phyloP scores from a whole-genome alignment of 129 eudicot species.

The Smallanthus sonchifolius region DNA sequence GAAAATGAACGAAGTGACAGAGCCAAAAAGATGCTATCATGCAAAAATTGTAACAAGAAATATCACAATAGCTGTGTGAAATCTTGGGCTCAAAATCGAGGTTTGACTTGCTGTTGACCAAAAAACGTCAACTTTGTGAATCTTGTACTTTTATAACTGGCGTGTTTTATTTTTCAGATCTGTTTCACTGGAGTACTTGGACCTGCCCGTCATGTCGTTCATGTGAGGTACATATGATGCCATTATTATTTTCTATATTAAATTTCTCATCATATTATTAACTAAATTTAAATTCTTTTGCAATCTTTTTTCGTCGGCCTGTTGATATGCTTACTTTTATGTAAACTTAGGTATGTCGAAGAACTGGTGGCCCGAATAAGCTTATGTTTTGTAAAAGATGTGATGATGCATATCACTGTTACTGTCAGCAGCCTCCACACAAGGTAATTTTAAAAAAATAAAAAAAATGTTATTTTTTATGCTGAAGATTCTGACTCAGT shows the following conservation, averaged over 20 bases:
- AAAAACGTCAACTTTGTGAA: not conserved
- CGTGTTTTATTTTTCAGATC: conserved; percentile 46
- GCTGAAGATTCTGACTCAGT: not conserved
- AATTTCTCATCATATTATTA: not conserved
- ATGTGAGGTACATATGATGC: conserved; percentile 54
- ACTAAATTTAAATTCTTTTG: not conserved
- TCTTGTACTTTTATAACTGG: conserved; percentile 9
- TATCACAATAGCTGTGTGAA: conserved; percentile 77
- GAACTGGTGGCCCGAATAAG: conserved; percentile 71
- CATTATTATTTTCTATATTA: not conserved
- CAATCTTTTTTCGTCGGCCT: not conserved
- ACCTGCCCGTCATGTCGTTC: conserved; percentile 79
- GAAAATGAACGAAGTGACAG: conserved; percentile 78
- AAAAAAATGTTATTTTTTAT: not conserved
- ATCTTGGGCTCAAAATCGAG: conserved; percentile 83
- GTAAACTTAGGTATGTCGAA: conserved; percentile 58
- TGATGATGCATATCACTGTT: conserved; percentile 87
- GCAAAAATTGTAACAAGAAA: conserved; percentile 77
- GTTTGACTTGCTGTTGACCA: conserved; percentile 25
- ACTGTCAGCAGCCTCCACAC: conserved; percentile 94
- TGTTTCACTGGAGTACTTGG: conserved; percentile 94
- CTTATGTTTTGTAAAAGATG: conserved; percentile 92
- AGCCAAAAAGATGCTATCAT: conserved; percentile 77
- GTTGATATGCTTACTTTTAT: not conserved
- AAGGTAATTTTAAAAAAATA: conserved; percentile 42